These are phyloP conservation scores for Raffaelea deltoideospora DNA, from an alignment of 2,329 filamentous ascomycete genomes.

Conservation along the genomic window DNA sequence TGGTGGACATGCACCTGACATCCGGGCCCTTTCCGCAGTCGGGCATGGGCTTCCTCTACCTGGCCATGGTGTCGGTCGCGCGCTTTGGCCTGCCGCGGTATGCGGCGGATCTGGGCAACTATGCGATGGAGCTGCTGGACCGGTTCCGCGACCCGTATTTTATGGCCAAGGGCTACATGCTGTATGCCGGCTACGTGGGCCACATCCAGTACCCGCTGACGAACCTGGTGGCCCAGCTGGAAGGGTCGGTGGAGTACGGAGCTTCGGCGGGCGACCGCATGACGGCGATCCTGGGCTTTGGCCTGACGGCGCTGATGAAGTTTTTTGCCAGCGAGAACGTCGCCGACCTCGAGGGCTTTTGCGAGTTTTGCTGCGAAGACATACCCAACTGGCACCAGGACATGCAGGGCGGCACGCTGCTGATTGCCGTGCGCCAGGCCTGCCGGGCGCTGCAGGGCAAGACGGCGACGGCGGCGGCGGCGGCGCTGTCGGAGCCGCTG, in stretches of 20 bases:
- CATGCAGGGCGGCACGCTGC: slow-evolving; percentile 53
- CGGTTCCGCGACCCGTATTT: slow-evolving; percentile 49
- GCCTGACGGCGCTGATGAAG: slow-evolving; percentile 48
- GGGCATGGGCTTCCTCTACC: slow-evolving; percentile 50
- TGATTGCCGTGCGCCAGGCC: slow-evolving; percentile 51
- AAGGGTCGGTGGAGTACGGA: slow-evolving; percentile 51
- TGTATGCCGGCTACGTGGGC: slow-evolving; percentile 54
- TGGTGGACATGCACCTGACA: slow-evolving; percentile 50
- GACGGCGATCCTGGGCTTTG: slow-evolving; percentile 56
- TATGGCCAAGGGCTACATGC: slow-evolving; percentile 51
- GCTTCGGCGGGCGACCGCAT: slow-evolving; percentile 55
- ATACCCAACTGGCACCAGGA: slow-evolving; percentile 58
- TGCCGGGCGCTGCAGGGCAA: slow-evolving; percentile 61
- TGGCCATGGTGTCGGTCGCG: slow-evolving; percentile 51
- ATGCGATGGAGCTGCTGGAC: slow-evolving; percentile 49
- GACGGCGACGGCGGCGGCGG: slow-evolving; percentile 36
- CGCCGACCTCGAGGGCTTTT: slow-evolving; percentile 54
- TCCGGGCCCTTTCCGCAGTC: slow-evolving; percentile 54
- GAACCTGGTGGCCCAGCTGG: slow-evolving; percentile 42
- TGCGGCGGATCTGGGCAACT: slow-evolving; percentile 47
- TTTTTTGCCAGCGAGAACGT: slow-evolving; percentile 57
- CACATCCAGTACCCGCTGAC: slow-evolving; percentile 51
- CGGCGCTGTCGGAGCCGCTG: too few relatives aligned
- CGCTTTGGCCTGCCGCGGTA: slow-evolving; percentile 58
- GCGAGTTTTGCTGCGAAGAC: slow-evolving; percentile 58